Conservation (phyloP, 495 filamentous ascomycete species). For the Neurospora intermedia region DNA sequence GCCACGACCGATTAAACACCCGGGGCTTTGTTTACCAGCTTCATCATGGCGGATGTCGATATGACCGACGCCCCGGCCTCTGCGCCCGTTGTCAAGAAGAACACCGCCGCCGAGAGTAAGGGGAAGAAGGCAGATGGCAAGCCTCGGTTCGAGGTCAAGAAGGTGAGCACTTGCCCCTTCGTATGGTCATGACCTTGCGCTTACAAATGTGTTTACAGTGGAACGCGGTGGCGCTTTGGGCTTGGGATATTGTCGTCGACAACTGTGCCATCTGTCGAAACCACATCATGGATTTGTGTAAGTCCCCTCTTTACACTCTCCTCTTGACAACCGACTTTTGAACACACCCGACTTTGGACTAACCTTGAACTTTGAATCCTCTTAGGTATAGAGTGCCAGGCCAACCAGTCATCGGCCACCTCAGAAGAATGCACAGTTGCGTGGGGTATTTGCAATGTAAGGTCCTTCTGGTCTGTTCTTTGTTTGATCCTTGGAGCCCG, state of each 20-base stretch:
- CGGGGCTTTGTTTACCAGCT: not conserved
- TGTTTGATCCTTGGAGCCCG: not conserved
- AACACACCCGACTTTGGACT: not conserved
- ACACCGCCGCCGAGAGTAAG: slow-evolving; percentile 35
- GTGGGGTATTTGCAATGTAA: slow-evolving; percentile 98
- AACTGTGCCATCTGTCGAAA: slow-evolving; percentile 99
- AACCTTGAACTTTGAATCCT: slow-evolving; percentile 1
- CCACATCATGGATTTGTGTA: slow-evolving; percentile 99
- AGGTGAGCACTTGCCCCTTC: slow-evolving; percentile 44
- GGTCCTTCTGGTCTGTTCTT: slow-evolving; percentile 18
- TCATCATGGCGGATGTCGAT: slow-evolving; percentile 86
- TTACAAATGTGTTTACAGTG: slow-evolving; percentile 47
- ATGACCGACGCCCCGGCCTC: slow-evolving; percentile 79
- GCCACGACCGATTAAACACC: not conserved
- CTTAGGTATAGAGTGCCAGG: slow-evolving; percentile 93
- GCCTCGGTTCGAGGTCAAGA: slow-evolving; percentile 97
- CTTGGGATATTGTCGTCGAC: slow-evolving; percentile 99
- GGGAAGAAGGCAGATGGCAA: slow-evolving; percentile 55
- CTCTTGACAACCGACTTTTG: not conserved
- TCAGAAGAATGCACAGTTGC: slow-evolving; percentile 98
- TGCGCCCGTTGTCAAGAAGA: slow-evolving; percentile 46
- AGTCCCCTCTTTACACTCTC: slow-evolving; percentile 12
- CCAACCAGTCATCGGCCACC: slow-evolving; percentile 96
- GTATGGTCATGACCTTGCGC: not conserved
- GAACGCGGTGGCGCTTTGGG: slow-evolving; percentile 99